phyloP scores from a whole-genome alignment of 345 rosid genomes.

The Eucalyptus erythrocorys region DNA sequence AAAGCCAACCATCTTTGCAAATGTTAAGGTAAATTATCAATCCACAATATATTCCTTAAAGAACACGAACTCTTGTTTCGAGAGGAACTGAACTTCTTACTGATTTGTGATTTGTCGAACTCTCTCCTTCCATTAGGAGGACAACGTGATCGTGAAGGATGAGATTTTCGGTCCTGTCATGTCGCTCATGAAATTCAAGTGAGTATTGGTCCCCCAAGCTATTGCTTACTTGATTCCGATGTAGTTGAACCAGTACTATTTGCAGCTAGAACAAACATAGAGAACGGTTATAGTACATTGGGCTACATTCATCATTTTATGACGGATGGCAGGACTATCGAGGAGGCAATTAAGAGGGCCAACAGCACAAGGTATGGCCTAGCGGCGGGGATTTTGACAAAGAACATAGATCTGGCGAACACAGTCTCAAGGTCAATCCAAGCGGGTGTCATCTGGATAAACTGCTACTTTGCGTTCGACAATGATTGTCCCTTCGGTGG shows the following conservation, averaged over 20 bases:
- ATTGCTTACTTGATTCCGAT: background rate
- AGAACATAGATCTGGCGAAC: constrained; percentile 46
- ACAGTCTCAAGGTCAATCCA: constrained; percentile 59
- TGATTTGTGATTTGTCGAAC: background rate
- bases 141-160: constrained; percentile 52
- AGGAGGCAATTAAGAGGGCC: constrained; percentile 56
- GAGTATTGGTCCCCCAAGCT: background rate
- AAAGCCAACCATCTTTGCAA: constrained; percentile 55
- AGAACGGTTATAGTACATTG: background rate
- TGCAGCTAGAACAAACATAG: background rate
- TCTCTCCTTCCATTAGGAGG: constrained; percentile 23
- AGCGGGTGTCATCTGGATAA: constrained; percentile 57
- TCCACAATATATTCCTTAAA: background rate
- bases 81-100: background rate
- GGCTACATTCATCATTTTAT: background rate
- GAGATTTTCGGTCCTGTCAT: constrained; percentile 82
- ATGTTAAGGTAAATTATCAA: constrained; percentile 38
- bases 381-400: constrained; percentile 68
- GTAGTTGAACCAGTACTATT: background rate
- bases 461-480: constrained; percentile 57
- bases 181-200: constrained; percentile 75
- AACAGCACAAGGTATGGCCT: constrained; percentile 59
- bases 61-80: background rate
- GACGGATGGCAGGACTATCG: constrained; percentile 34
- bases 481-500: constrained; percentile 61